phyloP scores from a whole-genome alignment of 2,329 filamentous ascomycete genomes.

The Emergomyces pasteurianus region DNA sequence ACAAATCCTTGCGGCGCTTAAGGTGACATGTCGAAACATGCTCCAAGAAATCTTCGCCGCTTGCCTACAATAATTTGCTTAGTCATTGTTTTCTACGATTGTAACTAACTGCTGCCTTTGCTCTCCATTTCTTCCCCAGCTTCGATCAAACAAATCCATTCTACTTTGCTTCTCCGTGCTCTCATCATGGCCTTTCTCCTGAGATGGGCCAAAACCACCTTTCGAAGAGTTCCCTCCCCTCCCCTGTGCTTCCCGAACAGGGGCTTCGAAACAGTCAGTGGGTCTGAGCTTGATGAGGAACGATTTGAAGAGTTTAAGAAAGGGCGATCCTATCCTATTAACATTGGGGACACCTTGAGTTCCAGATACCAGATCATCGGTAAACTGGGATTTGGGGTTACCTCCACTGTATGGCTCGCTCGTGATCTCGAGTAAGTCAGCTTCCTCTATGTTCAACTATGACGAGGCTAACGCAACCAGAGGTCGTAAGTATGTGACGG shows the following conservation, averaged over 20 bases:
- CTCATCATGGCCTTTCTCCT: constrained; percentile 12
- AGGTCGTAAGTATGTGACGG: constrained; percentile 14
- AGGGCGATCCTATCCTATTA: constrained; percentile 20
- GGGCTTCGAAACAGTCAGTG: constrained; percentile 12
- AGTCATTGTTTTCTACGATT: too few species aligned
- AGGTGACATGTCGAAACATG: too few species aligned
- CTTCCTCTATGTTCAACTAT: constrained; percentile 1
- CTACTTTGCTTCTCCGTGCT: too few species aligned
- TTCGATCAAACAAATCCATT: too few species aligned
- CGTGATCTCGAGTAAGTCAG: constrained; percentile 17
- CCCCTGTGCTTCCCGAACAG: constrained; percentile 14
- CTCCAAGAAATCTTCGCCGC: too few species aligned
- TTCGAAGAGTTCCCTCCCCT: constrained; percentile 11
- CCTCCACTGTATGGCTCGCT: constrained; percentile 22
- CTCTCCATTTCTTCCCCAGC: too few species aligned
- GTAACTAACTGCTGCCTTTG: too few species aligned
- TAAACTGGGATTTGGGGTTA: constrained; percentile 21
- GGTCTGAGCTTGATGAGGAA: constrained; percentile 17
- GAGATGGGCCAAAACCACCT: constrained; percentile 12
- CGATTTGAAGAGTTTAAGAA: constrained; percentile 16
- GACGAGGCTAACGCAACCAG: constrained; percentile 10
- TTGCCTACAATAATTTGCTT: too few species aligned
- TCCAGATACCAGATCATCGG: constrained; percentile 19
- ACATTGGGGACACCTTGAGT: constrained; percentile 21
- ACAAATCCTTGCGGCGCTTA: too few species aligned